Evolutionary conservation across 208 protist genomes (phyloP), one percentile per base, ranked within the genome.

Genomic region (Endotrypanum monterogeii): DNA sequence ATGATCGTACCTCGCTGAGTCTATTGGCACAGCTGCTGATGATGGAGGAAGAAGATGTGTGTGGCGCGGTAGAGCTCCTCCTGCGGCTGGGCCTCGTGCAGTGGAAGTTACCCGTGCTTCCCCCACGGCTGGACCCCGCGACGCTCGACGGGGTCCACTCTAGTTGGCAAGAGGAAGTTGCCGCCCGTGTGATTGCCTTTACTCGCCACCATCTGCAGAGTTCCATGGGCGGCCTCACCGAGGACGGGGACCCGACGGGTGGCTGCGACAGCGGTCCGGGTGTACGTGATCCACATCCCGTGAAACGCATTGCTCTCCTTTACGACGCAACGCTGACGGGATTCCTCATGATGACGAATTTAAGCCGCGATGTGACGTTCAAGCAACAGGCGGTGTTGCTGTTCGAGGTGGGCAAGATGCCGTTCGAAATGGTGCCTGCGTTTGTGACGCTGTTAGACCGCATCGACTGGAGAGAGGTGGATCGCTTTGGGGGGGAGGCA

Each of bases 291-390:
- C 58, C 78, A 5, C 86, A 89, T 65, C 90, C 90, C 0, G 44
- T 71, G 28, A 96, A 96, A 77, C 90, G 98, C 56, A 89, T 99
- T 37, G 98, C 90, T 11, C 89, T 99, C 12, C 63, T 99, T 30
- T 99, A 99, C 88, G 98, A 99, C 70, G 87, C 89, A 30, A 98
- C 88, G 18, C 87, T 99, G 18, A 98, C 98, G 11, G 98, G 98
- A 11, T 98, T 98, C 76, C 86, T 99, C 23, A 99, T 99, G 98
- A 99, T 99, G 98, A 98, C 97, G 65, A 99, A 99, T 82, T 78
- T 99, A 30, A 97, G 93, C 28, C 71, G 83, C 39, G 85, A 95
- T 69, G 88, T 84, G 16, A 81, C 83, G 9, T 95, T 98, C 70
- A 98, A 97, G 67, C 89, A 94, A 70, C 87, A 93, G 77, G 93